phyloP scores from a whole-genome alignment of 2,329 filamentous ascomycete species.

The Phaeosphaeriaceae sp. region DNA sequence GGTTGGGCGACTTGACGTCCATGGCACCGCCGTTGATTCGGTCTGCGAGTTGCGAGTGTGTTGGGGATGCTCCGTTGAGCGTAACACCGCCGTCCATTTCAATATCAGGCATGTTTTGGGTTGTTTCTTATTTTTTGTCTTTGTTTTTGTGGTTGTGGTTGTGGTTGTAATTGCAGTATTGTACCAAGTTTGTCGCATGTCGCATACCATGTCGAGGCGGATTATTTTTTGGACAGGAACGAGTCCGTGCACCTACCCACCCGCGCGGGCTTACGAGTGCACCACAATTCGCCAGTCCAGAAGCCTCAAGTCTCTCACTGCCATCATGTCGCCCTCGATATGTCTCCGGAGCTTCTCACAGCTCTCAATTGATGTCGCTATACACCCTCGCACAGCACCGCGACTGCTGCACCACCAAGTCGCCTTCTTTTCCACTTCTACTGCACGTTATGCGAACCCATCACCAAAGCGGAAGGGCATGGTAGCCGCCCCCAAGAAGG shows the following conservation, averaged over 20 bases:
- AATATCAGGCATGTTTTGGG: slow-evolving; percentile 31
- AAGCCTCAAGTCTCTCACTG: slow-evolving; percentile 30
- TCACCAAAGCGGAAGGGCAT: slow-evolving; percentile 35
- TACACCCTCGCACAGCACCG: slow-evolving; percentile 27
- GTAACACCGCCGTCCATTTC: slow-evolving; percentile 42
- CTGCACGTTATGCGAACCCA: slow-evolving; percentile 33
- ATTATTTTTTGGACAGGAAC: slow-evolving; percentile 27
- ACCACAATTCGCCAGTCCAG: slow-evolving; percentile 31
- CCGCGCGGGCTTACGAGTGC: slow-evolving; percentile 14
- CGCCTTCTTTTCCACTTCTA: slow-evolving; percentile 46
- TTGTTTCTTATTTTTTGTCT: no score
- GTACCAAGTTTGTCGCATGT: neutral
- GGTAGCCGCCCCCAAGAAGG: slow-evolving; percentile 41
- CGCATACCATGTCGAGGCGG: slow-evolving; percentile 1
- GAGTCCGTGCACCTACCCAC: slow-evolving; percentile 6
- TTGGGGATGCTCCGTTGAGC: slow-evolving; percentile 24
- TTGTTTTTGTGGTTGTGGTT: no score
- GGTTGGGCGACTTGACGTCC: slow-evolving; percentile 34
- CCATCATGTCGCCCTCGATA: slow-evolving; percentile 39
- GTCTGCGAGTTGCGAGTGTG: slow-evolving; percentile 36
- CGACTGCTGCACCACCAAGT: slow-evolving; percentile 33
- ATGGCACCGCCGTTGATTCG: slow-evolving; percentile 42
- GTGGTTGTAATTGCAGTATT: no score
- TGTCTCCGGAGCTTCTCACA: slow-evolving; percentile 43
- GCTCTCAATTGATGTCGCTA: slow-evolving; percentile 36